Conservation (phyloP, 345 rosid species). For the Euphorbia pulcherrima region DNA sequence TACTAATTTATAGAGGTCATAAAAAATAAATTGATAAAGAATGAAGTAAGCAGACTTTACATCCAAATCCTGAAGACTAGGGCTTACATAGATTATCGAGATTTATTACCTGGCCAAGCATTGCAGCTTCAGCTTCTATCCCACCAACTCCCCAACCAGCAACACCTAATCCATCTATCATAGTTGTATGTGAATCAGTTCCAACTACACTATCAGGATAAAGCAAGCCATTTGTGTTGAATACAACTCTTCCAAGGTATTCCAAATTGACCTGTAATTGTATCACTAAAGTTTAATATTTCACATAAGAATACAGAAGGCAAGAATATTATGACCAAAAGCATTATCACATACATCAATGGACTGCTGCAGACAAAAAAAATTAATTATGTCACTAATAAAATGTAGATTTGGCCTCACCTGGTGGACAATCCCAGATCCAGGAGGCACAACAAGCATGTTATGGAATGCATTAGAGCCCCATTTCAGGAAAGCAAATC, state of each 20-base stretch:
- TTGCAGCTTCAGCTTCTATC: slow-evolving; percentile 91
- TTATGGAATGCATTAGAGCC: slow-evolving; percentile 86
- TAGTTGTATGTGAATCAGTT: slow-evolving; percentile 92
- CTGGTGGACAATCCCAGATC: slow-evolving; percentile 97
- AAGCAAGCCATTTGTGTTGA: slow-evolving; percentile 69
- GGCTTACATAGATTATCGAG: background rate
- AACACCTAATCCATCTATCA: slow-evolving; percentile 96
- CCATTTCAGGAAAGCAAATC: slow-evolving; percentile 94
- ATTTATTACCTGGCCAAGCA: slow-evolving; percentile 89
- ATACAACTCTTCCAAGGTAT: slow-evolving; percentile 89
- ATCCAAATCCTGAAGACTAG: background rate
- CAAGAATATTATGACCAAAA: background rate
- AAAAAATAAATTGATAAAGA: background rate
- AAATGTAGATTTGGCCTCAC: slow-evolving; percentile 26
- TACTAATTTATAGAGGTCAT: background rate
- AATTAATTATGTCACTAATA: background rate
- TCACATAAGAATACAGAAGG: background rate
- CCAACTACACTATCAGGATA: slow-evolving; percentile 96
- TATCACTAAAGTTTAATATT: slow-evolving; percentile 5
- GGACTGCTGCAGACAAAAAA: background rate
- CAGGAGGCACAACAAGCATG: slow-evolving; percentile 97
- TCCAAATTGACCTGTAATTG: slow-evolving; percentile 74
- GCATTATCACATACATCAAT: background rate
- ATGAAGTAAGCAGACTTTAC: background rate
- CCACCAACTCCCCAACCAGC: slow-evolving; percentile 99